These are phyloP conservation scores for Cryphonectria parasitica DNA, from an alignment of 2,329 filamentous ascomycete genomes.

Conservation along the genomic window DNA sequence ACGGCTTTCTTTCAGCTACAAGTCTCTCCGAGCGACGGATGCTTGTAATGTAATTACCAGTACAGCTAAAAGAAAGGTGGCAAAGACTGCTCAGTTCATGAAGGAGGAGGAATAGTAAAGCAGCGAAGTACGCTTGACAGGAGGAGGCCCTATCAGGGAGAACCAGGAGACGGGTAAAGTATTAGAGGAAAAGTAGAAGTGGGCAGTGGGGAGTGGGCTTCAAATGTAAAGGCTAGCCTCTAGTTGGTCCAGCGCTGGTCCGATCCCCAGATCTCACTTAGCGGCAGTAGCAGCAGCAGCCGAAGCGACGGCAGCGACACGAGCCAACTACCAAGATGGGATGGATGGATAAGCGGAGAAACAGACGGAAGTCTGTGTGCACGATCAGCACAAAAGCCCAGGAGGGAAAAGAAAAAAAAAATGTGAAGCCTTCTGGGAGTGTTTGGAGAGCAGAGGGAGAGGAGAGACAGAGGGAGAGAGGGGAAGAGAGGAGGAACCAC, in stretches of 20 bases:
- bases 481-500: neutral
- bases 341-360: neutral
- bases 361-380: neutral
- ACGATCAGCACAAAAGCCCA: neutral
- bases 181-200: neutral
- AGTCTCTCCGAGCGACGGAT: neutral
- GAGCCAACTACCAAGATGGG: neutral
- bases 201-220: neutral
- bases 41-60: neutral
- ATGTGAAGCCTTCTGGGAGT: neutral
- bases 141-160: constrained; percentile 5
- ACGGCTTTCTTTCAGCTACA: neutral
- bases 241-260: neutral
- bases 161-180: neutral
- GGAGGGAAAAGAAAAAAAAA: neutral
- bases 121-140: neutral
- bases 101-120: too few relatives aligned
- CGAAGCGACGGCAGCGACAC: neutral
- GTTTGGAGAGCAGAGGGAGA: neutral
- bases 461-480: neutral
- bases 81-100: neutral
- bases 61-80: neutral
- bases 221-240: constrained; percentile 8
- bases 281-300: constrained; percentile 1
- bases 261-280: constrained; percentile 8